Conservation (phyloP, 2,329 filamentous ascomycete species). For the Trichoderma breve region DNA sequence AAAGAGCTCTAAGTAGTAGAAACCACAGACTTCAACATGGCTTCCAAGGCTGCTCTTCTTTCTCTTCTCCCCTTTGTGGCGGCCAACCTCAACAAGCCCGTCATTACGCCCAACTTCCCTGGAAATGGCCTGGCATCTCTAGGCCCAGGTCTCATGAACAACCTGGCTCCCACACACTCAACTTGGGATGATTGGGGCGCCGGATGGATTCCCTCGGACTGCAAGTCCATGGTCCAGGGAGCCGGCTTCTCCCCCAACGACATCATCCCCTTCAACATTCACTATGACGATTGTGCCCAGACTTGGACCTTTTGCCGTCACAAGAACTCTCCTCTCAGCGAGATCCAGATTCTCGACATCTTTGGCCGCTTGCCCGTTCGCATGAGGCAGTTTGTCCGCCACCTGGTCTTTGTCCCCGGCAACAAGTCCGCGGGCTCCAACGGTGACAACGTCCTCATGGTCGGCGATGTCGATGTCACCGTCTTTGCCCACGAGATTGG, state of each 20-base stretch:
- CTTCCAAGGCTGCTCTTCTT: not conserved
- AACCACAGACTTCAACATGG: not conserved
- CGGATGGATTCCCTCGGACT: constrained; percentile 26
- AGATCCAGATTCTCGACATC: constrained; percentile 28
- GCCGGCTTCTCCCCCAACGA: constrained; percentile 22
- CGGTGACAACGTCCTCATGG: constrained; percentile 24
- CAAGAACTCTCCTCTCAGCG: constrained; percentile 25
- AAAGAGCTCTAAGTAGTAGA: not conserved
- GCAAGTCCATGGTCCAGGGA: constrained; percentile 21
- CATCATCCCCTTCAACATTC: constrained; percentile 29
- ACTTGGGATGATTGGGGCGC: constrained; percentile 25
- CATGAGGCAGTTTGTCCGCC: constrained; percentile 29
- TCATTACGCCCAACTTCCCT: constrained; percentile 5
- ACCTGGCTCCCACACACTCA: constrained; percentile 18
- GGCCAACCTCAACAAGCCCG: not conserved
- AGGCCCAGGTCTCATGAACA: constrained; percentile 16
- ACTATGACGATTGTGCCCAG: constrained; percentile 30
- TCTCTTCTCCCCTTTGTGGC: not conserved
- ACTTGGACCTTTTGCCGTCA: constrained; percentile 35
- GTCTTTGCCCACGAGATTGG: constrained; percentile 25
- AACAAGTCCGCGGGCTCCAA: not conserved
- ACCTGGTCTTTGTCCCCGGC: constrained; percentile 27
- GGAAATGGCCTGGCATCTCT: constrained; percentile 8
- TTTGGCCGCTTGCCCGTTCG: constrained; percentile 33
- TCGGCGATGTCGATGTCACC: constrained; percentile 20